Evolutionary conservation across 148 eudicot species (phyloP), one percentile per base, ranked within the genome.

Genomic region (Fagopyrum homotropicum): DNA sequence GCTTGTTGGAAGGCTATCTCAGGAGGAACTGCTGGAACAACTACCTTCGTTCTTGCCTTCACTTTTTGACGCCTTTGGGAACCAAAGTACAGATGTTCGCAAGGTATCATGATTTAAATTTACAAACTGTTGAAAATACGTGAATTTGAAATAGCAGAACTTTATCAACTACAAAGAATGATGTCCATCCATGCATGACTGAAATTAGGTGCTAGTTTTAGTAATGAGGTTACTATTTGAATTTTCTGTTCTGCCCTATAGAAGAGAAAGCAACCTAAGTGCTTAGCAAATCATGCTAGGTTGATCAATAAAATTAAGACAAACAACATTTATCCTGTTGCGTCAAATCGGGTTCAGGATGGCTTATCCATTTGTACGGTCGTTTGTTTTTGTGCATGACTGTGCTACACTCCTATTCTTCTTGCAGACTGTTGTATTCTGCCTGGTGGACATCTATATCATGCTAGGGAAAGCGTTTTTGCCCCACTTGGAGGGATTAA

Each of bases 81-180:
- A 81, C 89, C 97, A 88, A 80, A 95, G 97, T 81, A 96, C 97
- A 45, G 98, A 95, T 81, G 96, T 95, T 75, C 98, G 98, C 77
- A 95, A 95, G 98, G 98, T 94, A 83, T 75, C 55, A 0, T 44
- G 45, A 56, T 77, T 30, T 35, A 6, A 43, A 45, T 45, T 10
- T 9, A 9, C 56, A 4, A 30, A 15, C 17, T 49, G n/a, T 52
- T 22, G 45, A 73, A 45, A 54, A 35, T 45, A 51, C 12, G 43
- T 73, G 6, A 26, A 9, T 8, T 70, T 73, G 44, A 49, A 1
- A 14, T 50, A 2, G 74, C 54, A 72, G 76, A 50, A 35, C 47
- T 52, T 73, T 64, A 22, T 9, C 56, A 19, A 44, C 47, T 55
- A 15, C 22, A 55, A 55, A 22, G 22, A 55, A 15, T 16, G 7